These are phyloP conservation scores for Umbilicus rupestris DNA, from an alignment of 164 flowering plant genomes.

Conservation along the genomic window DNA sequence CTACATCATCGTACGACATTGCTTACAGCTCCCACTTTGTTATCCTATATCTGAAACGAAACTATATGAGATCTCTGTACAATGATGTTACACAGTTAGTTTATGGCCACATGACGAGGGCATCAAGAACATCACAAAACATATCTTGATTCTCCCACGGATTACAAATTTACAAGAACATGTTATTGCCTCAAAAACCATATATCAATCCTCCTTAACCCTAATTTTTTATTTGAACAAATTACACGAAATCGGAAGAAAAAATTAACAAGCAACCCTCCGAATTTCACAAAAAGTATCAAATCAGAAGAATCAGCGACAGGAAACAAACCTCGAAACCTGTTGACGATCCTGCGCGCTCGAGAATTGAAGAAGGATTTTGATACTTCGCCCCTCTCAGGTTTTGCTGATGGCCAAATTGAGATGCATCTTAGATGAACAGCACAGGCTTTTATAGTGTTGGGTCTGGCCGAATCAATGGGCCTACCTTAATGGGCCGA, in stretches of 20 bases:
- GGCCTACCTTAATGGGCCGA: too few relatives aligned
- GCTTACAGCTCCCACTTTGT: background rate
- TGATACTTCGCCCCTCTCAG: background rate
- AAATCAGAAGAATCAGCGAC: background rate
- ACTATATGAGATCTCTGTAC: too few relatives aligned
- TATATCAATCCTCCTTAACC: background rate
- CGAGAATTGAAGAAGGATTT: background rate
- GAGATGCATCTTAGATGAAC: background rate
- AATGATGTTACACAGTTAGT: too few relatives aligned
- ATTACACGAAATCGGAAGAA: background rate
- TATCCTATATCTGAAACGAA: too few relatives aligned
- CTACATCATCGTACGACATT: slow-evolving; percentile 98
- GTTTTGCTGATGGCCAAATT: background rate
- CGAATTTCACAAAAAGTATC: background rate
- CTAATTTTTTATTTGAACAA: background rate
- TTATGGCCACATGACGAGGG: too few relatives aligned
- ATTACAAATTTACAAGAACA: too few relatives aligned
- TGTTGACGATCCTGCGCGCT: background rate
- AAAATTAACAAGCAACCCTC: background rate
- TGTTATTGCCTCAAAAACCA: too few relatives aligned
- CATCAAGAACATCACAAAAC: too few relatives aligned
- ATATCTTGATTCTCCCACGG: too few relatives aligned
- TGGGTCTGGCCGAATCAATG: too few relatives aligned
- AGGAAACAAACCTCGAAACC: background rate
- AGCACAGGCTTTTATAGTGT: too few relatives aligned